Base-by-base conservation (phyloP, 371 early-diverging fungal genomes). In the Mortierella sp. region DNA sequence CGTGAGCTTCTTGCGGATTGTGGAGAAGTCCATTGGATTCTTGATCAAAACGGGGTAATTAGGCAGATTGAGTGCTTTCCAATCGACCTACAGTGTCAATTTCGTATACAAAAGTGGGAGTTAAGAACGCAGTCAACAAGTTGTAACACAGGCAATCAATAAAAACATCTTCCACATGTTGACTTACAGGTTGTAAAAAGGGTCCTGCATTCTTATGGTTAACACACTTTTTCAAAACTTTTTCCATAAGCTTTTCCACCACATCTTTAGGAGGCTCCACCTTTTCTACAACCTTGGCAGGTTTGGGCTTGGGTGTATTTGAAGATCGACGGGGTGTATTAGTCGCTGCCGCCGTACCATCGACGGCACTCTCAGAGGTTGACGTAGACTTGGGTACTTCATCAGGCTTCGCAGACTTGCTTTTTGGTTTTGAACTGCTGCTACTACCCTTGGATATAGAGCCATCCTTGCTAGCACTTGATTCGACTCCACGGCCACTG, bases 1-100 rank as follows among this genome's bases (percentile, higher is more conserved):
- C 19, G 84, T 87, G 36, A 96, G 71, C 59, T 96, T 96, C 65
- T 86, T 87, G 58, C 89, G 86, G 48, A 92, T 91, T 43, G 94
- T 92, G 1, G 88, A 88, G 19, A 94, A 72, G 67, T 97, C 98
- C 96, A 97, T 97, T 1, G 98, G 98, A n/a, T 91, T 81, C 72
- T 93, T 94, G 77, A 97, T 91, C 72, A 96, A 87, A 40, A 88
- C 77, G 21, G 90, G 90, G 83, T 97, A 97, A 72, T 92, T 93
- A 0, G 97, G 97, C 59, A 97, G 90, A 62, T 87, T 86, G 15
- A 96, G 87, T 16, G 87, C 90, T 66, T 94, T 83, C 65, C 95
- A 94, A 83, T 97, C 96, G 13, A 89, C 88, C 88, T 88, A 67
- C n/a, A 21, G 38, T 0, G 38, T 24, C 15, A 58, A 36, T 36